Conservation (phyloP, 108 stramenopile species). For the Cyclotella kingstonii region DNA sequence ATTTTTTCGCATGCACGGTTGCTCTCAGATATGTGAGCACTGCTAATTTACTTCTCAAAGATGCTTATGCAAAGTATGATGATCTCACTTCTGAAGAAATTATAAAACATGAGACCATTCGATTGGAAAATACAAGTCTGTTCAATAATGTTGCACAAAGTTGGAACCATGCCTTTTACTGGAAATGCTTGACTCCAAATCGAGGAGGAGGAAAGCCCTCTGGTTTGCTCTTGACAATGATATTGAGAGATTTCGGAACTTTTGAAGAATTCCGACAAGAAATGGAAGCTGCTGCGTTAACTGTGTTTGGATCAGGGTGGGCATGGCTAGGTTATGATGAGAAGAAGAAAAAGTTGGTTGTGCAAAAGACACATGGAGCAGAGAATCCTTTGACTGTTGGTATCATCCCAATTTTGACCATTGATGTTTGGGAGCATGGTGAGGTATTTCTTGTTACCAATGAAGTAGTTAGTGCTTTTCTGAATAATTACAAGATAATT, state of each 20-base stretch:
- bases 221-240: constrained; percentile 38
- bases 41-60: constrained; percentile 36
- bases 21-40: constrained; percentile 34
- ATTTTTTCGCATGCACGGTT: neutral
- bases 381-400: constrained; percentile 51
- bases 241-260: constrained; percentile 40
- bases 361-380: constrained; percentile 44
- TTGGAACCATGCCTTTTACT: constrained; percentile 80
- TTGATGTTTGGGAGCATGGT: constrained; percentile 84
- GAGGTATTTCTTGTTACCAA: neutral
- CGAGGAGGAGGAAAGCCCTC: constrained; percentile 59
- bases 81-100: constrained; percentile 36
- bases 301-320: constrained; percentile 78
- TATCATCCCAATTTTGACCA: constrained; percentile 73
- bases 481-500: neutral
- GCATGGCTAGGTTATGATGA: constrained; percentile 83
- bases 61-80: constrained; percentile 22
- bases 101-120: constrained; percentile 15
- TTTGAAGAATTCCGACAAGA: constrained; percentile 36
- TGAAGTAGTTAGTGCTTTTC: neutral
- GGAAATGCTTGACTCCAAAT: constrained; percentile 56
- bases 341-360: constrained; percentile 32
- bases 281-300: constrained; percentile 29
- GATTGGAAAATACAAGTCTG: constrained; percentile 30
- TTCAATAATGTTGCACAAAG: constrained; percentile 71